Conservation (phyloP, 1,139 yeast genomes). For the Arxiozyma heterogenica region DNA sequence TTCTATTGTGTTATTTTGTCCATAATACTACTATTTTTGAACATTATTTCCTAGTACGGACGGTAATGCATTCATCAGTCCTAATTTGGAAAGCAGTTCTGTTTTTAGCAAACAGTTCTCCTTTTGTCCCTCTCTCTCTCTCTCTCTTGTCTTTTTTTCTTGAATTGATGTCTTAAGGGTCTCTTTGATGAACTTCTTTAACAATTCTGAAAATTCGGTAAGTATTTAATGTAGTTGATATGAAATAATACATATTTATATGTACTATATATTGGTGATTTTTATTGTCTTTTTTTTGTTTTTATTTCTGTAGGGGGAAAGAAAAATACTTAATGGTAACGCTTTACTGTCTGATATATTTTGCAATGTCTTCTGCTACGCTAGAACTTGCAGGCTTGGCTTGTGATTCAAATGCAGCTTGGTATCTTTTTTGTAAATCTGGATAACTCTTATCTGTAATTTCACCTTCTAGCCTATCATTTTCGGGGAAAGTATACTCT, state of each 20-base stretch:
- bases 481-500: constrained; percentile 71
- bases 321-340: not conserved
- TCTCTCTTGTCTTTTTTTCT: too few relatives aligned
- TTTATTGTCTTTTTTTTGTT: too few relatives aligned
- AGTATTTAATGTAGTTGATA: not conserved
- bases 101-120: not conserved
- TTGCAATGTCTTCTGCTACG: constrained; percentile 65
- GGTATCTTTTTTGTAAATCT: constrained; percentile 60
- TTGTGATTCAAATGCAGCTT: constrained; percentile 58
- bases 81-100: not conserved
- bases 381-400: constrained; percentile 53
- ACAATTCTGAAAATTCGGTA: not conserved
- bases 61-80: not conserved
- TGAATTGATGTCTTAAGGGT: too few relatives aligned
- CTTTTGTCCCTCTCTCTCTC: too few relatives aligned
- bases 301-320: too few relatives aligned
- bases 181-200: not conserved
- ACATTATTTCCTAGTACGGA: not conserved
- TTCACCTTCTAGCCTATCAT: constrained; percentile 50
- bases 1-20: not conserved
- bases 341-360: constrained; percentile 41
- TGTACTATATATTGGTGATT: not conserved
- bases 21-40: not conserved
- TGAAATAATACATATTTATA: not conserved
- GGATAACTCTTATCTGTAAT: constrained; percentile 41